Evolutionary conservation across 2,329 filamentous ascomycete genomes (phyloP).

Genomic region (Xylaria sp.): DNA sequence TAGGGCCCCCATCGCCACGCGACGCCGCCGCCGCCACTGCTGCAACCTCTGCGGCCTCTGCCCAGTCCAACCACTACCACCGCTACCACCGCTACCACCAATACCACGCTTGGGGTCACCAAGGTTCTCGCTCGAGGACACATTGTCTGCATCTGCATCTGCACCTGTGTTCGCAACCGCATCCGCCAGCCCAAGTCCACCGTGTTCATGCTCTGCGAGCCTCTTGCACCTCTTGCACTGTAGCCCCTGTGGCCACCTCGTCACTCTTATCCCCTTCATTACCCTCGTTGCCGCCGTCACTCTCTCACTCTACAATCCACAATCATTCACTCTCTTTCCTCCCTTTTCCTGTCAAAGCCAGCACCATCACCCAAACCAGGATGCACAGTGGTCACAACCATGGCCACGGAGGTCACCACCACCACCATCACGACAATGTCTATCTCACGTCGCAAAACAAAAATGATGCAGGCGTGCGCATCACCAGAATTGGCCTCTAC

Average conservation of each 20-base stretch:
- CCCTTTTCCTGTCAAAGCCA: slow-evolving; percentile 35
- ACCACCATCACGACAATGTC: slow-evolving; percentile 83
- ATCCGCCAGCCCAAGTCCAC: slow-evolving; percentile 14
- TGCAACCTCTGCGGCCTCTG: background rate
- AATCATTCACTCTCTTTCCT: slow-evolving; percentile 25
- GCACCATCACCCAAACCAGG: slow-evolving; percentile 52
- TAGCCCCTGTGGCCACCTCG: background rate
- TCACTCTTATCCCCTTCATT: background rate
- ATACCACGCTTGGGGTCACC: slow-evolving; percentile 8
- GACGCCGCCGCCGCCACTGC: slow-evolving; percentile 15
- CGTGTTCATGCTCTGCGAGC: slow-evolving; percentile 38
- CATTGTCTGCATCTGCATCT: slow-evolving; percentile 28
- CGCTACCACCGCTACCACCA: slow-evolving; percentile 11
- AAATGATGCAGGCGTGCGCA: slow-evolving; percentile 90
- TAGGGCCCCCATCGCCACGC: slow-evolving; percentile 6
- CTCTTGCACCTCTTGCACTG: slow-evolving; percentile 23
- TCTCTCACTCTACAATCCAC: slow-evolving; percentile 18
- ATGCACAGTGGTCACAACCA: slow-evolving; percentile 60
- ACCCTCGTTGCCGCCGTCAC: slow-evolving; percentile 4
- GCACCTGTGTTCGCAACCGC: slow-evolving; percentile 23
- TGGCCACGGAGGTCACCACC: slow-evolving; percentile 68
- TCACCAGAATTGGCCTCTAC: slow-evolving; percentile 85
- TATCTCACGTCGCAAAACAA: slow-evolving; percentile 83
- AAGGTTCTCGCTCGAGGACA: slow-evolving; percentile 31
- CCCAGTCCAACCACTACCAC: slow-evolving; percentile 11